Percentiles rank a stretch among this genome's conserved stretches.
Conservation (phyloP, 768 basidiomycete genomes). For the Russula sp. region DNA sequence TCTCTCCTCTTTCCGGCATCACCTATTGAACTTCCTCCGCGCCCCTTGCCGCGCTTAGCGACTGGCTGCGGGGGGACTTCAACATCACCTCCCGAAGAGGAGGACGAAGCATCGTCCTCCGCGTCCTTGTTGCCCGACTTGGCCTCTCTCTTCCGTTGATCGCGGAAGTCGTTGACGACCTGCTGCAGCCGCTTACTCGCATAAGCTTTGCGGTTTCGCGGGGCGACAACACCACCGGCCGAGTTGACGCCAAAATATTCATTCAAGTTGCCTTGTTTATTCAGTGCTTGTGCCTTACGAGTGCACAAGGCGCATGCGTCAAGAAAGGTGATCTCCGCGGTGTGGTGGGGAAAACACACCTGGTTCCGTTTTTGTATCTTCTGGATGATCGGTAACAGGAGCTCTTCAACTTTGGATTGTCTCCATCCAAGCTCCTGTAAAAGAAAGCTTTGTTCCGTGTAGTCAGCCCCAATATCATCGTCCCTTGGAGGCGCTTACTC, state of each 20-base stretch:
- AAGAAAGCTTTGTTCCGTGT: conserved; percentile 45
- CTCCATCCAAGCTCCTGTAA: conserved; percentile 77
- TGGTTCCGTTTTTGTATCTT: conserved; percentile 78
- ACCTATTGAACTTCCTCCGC: neutral
- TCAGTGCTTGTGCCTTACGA: conserved; percentile 53
- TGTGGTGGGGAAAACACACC: conserved; percentile 33
- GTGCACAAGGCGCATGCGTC: neutral
- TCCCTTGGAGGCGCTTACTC: conserved; percentile 41
- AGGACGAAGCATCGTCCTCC: neutral
- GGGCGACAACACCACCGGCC: conserved; percentile 64
- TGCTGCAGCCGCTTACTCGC: conserved; percentile 81
- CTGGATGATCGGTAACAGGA: conserved; percentile 87
- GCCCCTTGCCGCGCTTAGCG: neutral
- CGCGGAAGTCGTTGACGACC: conserved; percentile 75
- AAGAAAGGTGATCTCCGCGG: neutral
- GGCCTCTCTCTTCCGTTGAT: conserved; percentile 32
- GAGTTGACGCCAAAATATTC: conserved; percentile 66
- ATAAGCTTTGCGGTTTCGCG: conserved; percentile 75
- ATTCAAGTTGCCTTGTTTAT: conserved; percentile 71
- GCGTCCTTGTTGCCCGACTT: neutral
- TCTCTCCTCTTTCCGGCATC: conserved; percentile 4
- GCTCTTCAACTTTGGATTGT: conserved; percentile 77
- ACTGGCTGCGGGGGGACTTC: neutral
- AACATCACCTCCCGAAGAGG: neutral
- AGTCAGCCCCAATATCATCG: conserved; percentile 20